phyloP scores from a whole-genome alignment of 2,329 filamentous ascomycete species.

The Zelopaecilomyces penicillatus region DNA sequence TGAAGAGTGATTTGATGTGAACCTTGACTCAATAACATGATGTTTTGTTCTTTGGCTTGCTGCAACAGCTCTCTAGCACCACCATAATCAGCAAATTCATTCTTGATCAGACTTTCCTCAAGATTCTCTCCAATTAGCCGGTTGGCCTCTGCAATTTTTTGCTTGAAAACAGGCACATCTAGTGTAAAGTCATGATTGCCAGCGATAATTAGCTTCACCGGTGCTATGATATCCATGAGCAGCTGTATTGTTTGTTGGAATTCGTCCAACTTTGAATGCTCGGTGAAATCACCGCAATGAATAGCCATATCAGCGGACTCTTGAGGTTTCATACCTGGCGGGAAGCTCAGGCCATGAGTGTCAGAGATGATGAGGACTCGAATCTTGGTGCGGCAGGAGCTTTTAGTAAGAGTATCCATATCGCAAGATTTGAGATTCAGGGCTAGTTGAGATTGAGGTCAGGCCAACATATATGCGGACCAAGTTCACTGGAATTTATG shows the following conservation, averaged over 20 bases:
- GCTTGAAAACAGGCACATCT: conserved; percentile 25
- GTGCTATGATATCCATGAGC: conserved; percentile 30
- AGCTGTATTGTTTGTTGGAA: conserved; percentile 28
- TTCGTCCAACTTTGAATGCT: conserved; percentile 33
- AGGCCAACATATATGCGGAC: too few species aligned
- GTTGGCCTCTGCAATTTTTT: conserved; percentile 14
- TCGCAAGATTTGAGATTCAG: too few species aligned
- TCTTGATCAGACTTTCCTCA: conserved; percentile 9
- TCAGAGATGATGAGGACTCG: conserved; percentile 17
- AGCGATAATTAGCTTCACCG: conserved; percentile 40
- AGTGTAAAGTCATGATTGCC: conserved; percentile 44
- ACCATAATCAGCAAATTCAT: conserved; percentile 29
- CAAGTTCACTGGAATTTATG: too few species aligned
- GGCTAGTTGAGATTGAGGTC: too few species aligned
- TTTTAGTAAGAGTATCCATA: too few species aligned
- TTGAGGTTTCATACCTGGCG: background rate
- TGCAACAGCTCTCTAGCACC: conserved; percentile 22
- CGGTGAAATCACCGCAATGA: conserved; percentile 43
- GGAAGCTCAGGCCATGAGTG: conserved; percentile 14
- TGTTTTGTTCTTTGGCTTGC: conserved; percentile 18
- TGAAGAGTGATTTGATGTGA: conserved; percentile 27
- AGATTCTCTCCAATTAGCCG: background rate
- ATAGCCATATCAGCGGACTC: conserved; percentile 32
- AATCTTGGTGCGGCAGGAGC: conserved; percentile 10
- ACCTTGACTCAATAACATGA: conserved; percentile 35